Evolutionary conservation across 2,329 filamentous ascomycete species (phyloP), one percentile per base, ranked within the genome.

Genomic region (Fusarium falciforme): DNA sequence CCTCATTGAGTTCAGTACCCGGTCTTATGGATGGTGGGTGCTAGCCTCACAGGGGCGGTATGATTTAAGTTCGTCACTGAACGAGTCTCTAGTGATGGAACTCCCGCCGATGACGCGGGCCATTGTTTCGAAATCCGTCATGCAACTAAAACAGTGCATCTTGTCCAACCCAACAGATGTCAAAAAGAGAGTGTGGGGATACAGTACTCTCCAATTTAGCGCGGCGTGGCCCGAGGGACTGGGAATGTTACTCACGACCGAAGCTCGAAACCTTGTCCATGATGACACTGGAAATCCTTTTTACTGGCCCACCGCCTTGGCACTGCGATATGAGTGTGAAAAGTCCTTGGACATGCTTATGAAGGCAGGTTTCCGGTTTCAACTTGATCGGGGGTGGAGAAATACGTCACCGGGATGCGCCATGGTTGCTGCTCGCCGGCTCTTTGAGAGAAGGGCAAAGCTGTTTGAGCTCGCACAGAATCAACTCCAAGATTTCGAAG

Each of bases 281-380:
- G 12, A 64, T 5, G 27, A n/a, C 33, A 14, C 12, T 17, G 3
- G 17, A 7, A 3, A 8, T 4, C 1, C 5, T 6, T 1, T 0
- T 6, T 6, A 11, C 5, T 4, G n/a, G 38, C 10, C 12, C 12
- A 20, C 31, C 12, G 0, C 1, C 2, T 14, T 20, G 11, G 52
- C 52, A 29, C 25, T 64, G 1, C 2, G 2, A 6, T 0, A 5
- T 1, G 4, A n/a, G 2, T 58, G 52, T 14, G 16, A 25, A 3
- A 6, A 64, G 7, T 49, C 62, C 9, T 2, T 65, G 5, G 33
- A 16, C 2, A 10, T 59, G 2, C 22, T 65, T 9, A 17, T 36
- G 8, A 6, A 36, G 14, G 54, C 52, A 25, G 52, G 52, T 7
- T 27, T 27, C 25, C 6, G 25, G 25, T 6, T 27, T 27, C 25